phyloP scores from a whole-genome alignment of 2,329 filamentous ascomycete species.

The Colletotrichum camelliae region DNA sequence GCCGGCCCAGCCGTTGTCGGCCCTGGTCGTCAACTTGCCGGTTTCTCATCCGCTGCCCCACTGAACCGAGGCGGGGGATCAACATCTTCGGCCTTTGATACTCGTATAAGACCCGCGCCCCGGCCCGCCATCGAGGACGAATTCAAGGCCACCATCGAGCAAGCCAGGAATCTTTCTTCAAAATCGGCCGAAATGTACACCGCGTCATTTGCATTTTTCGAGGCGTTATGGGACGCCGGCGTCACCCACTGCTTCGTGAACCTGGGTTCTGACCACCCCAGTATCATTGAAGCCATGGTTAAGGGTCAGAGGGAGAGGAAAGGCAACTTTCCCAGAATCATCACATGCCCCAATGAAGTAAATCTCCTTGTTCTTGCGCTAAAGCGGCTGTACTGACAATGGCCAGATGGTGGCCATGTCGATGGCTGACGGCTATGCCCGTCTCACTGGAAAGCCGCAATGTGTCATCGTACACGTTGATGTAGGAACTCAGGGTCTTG shows the following conservation, averaged over 20 bases:
- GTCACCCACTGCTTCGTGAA: constrained; percentile 67
- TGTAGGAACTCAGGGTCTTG: constrained; percentile 75
- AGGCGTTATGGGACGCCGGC: constrained; percentile 76
- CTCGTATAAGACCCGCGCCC: constrained; percentile 5
- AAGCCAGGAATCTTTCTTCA: constrained; percentile 11
- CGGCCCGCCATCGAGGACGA: neutral
- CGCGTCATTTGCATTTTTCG: constrained; percentile 82
- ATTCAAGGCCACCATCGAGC: constrained; percentile 8
- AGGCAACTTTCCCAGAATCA: constrained; percentile 67
- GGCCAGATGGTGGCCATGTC: constrained; percentile 75
- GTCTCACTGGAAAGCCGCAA: constrained; percentile 70
- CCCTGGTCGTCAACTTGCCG: constrained; percentile 6
- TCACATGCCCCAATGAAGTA: constrained; percentile 78
- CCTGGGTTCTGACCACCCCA: constrained; percentile 69
- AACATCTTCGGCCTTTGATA: neutral
- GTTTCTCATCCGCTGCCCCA: constrained; percentile 11
- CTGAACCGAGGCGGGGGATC: constrained; percentile 6
- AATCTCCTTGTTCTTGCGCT: neutral
- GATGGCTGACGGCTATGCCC: constrained; percentile 77
- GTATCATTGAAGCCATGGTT: constrained; percentile 76
- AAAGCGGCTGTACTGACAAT: neutral
- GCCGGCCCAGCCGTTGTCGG: constrained; percentile 4
- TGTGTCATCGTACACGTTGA: constrained; percentile 78
- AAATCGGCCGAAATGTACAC: constrained; percentile 61
- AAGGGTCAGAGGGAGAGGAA: constrained; percentile 71